Percentiles rank a stretch among this genome's conserved stretches.
These are phyloP conservation scores for Leishmania arabica DNA, from an alignment of 208 protist genomes.

Conservation along the genomic window DNA sequence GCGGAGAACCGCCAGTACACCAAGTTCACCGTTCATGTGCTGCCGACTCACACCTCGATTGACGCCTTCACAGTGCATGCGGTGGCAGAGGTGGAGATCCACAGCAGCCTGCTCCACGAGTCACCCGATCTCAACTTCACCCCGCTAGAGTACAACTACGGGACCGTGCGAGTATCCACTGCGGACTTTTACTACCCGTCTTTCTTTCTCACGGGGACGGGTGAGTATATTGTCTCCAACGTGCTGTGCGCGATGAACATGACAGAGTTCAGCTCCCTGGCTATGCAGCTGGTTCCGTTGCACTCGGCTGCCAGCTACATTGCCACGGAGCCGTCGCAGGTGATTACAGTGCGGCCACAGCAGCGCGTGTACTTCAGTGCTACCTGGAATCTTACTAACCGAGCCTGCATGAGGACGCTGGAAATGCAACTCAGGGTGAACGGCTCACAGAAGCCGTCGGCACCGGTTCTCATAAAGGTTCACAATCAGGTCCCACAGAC, in stretches of 20 bases:
- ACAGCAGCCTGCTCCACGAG: slow-evolving; percentile 67
- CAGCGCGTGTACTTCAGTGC: slow-evolving; percentile 88
- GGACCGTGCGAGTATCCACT: slow-evolving; percentile 80
- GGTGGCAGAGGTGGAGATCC: slow-evolving; percentile 72
- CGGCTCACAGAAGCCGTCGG: slow-evolving; percentile 68
- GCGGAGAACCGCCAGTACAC: slow-evolving; percentile 68
- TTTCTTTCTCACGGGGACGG: slow-evolving; percentile 67
- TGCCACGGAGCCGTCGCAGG: slow-evolving; percentile 62
- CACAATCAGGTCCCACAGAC: slow-evolving; percentile 73
- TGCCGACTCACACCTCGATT: slow-evolving; percentile 67
- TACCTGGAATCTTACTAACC: slow-evolving; percentile 65
- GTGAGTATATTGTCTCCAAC: slow-evolving; percentile 86
- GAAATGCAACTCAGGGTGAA: slow-evolving; percentile 81
- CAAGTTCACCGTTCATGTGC: slow-evolving; percentile 79
- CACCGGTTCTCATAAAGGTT: slow-evolving; percentile 75
- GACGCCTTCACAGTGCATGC: slow-evolving; percentile 78
- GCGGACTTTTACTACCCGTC: slow-evolving; percentile 87
- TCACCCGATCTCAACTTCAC: slow-evolving; percentile 58
- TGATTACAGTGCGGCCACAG: slow-evolving; percentile 86
- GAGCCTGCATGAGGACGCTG: slow-evolving; percentile 64
- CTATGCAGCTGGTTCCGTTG: slow-evolving; percentile 85
- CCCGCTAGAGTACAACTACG: slow-evolving; percentile 87
- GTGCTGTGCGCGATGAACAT: slow-evolving; percentile 90
- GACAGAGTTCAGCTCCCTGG: slow-evolving; percentile 80
- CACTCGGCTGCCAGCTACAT: slow-evolving; percentile 61